phyloP scores from a whole-genome alignment of 2,329 filamentous ascomycete genomes.

The Pezicula carpinea region DNA sequence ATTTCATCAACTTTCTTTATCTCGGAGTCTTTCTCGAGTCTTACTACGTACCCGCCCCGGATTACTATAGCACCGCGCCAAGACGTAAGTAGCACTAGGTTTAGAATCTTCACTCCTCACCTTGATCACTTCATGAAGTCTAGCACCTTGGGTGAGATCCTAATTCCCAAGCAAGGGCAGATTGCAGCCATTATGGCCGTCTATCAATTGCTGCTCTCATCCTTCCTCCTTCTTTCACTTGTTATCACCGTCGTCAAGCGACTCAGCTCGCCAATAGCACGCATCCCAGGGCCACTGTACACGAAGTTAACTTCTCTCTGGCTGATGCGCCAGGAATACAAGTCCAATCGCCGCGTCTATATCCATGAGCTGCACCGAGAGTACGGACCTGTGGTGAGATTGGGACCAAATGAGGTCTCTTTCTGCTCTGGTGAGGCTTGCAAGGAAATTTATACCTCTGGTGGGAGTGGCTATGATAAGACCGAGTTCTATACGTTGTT shows the following conservation, averaged over 20 bases:
- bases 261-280: conserved; percentile 15
- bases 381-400: conserved; percentile 53
- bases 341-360: conserved; percentile 46
- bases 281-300: conserved; percentile 21
- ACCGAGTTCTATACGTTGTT: conserved; percentile 61
- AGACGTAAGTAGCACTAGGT: too few species aligned
- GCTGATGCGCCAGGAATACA: conserved; percentile 42
- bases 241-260: not conserved
- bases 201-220: not conserved
- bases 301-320: conserved; percentile 15
- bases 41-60: too few species aligned
- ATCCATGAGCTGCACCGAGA: conserved; percentile 49
- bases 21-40: too few species aligned
- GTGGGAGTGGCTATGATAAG: conserved; percentile 61
- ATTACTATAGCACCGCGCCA: too few species aligned
- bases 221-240: conserved; percentile 1
- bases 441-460: conserved; percentile 59
- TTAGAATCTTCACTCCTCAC: too few species aligned
- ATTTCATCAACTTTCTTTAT: too few species aligned
- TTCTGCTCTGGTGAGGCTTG: conserved; percentile 52
- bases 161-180: too few species aligned
- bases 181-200: not conserved
- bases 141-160: too few species aligned
- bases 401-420: conserved; percentile 54
- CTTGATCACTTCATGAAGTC: too few species aligned